These are phyloP conservation scores for Carpinus viminea DNA, from an alignment of 306 rosid genomes.

Conservation along the genomic window DNA sequence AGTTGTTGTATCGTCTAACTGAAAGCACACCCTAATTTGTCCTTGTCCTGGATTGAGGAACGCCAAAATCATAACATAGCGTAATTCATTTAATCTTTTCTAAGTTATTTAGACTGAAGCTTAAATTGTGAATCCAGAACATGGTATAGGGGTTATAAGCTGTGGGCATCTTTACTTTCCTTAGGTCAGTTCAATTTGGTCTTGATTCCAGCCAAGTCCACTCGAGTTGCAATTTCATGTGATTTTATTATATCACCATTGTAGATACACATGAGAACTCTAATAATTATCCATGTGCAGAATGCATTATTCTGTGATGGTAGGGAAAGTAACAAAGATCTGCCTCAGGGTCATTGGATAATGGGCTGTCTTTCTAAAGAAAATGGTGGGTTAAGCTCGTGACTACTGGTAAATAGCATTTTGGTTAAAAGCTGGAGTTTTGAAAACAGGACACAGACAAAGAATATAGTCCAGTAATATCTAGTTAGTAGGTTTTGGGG, in stretches of 20 bases:
- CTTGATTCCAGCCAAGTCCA: background rate
- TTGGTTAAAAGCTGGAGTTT: background rate
- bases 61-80: background rate
- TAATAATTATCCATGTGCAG: background rate
- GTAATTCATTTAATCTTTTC: background rate
- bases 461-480: background rate
- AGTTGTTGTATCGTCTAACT: background rate
- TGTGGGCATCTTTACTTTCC: background rate
- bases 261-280: constrained; percentile 1
- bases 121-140: background rate
- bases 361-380: background rate
- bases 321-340: background rate
- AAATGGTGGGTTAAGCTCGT: background rate
- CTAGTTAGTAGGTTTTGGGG: background rate
- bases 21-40: background rate
- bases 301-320: background rate
- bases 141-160: background rate
- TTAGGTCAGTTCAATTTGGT: background rate
- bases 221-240: constrained; percentile 5
- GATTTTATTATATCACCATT: background rate
- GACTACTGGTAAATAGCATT: background rate
- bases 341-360: background rate
- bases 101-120: background rate
- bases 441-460: background rate
- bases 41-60: background rate